Conservation (phyloP, 192 early-diverging fungal genomes). For the Rhizoclosmatium globosum region DNA sequence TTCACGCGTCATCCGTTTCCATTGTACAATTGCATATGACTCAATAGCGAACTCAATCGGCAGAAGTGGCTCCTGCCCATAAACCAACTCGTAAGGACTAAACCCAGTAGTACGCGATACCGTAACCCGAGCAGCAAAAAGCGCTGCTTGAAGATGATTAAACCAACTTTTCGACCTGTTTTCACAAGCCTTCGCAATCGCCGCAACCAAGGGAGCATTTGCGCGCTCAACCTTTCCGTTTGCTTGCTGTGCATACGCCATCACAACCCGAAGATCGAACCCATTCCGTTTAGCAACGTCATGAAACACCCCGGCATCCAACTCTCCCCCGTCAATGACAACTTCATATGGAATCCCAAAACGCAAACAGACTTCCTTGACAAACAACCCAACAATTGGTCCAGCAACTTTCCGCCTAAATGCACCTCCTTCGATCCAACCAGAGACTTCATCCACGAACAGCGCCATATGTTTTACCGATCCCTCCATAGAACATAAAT, state of each 20-base stretch:
- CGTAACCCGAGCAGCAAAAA: background rate
- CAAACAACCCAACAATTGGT: background rate
- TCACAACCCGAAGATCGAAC: background rate
- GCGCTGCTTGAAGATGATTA: background rate
- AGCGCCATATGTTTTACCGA: constrained; percentile 43
- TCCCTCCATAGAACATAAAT: background rate
- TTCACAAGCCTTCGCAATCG: background rate
- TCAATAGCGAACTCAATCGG: background rate
- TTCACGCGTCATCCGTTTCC: background rate
- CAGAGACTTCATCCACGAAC: background rate
- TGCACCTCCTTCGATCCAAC: background rate
- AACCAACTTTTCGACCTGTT: background rate
- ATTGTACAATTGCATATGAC: background rate
- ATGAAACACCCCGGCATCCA: background rate
- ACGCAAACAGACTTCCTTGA: background rate
- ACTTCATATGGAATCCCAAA: background rate
- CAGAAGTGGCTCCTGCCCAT: background rate
- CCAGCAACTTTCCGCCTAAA: background rate
- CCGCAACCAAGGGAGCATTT: background rate
- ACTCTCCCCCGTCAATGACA: background rate
- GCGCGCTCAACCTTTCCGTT: background rate
- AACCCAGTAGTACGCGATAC: background rate
- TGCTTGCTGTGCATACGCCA: background rate
- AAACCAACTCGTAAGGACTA: background rate
- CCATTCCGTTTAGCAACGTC: background rate